A percentile compares a stretch with the other conserved stretches of the same genome.
phyloP scores from a whole-genome alignment of 441 rosid genomes.

The Adansonia rubrostipa region DNA sequence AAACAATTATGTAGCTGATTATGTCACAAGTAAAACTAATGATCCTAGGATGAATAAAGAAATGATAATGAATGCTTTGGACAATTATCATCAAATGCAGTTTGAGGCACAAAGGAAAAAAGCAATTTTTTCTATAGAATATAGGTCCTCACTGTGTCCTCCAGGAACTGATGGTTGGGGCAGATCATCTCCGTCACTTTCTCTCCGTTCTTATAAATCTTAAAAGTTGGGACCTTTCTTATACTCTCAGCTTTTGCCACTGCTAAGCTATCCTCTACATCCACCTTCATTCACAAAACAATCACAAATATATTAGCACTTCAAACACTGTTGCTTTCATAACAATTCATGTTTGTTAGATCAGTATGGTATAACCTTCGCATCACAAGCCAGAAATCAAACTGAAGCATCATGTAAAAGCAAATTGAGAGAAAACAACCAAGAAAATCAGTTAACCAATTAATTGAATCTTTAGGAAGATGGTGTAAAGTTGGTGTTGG shows the following conservation, averaged over 20 bases:
- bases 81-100: constrained; percentile 28
- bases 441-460: not conserved
- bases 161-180: constrained; percentile 52
- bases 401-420: not conserved
- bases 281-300: constrained; percentile 40
- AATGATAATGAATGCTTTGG: constrained; percentile 21
- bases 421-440: not conserved
- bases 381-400: not conserved
- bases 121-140: constrained; percentile 34
- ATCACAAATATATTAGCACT: not conserved
- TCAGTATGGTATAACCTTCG: not conserved
- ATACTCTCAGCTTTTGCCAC: constrained; percentile 49
- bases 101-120: constrained; percentile 19
- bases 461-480: not conserved
- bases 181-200: constrained; percentile 57
- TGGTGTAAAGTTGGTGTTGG: not conserved
- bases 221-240: constrained; percentile 56
- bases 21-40: constrained; percentile 32
- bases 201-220: constrained; percentile 53
- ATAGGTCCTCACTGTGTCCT: constrained; percentile 46
- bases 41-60: constrained; percentile 32
- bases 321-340: not conserved
- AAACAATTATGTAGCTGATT: constrained; percentile 32
- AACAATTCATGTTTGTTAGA: not conserved
- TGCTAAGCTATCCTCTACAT: constrained; percentile 52